Evolutionary conservation across 305 asterid genomes (phyloP), one percentile per base, ranked within the genome.

Genomic region (Fraxinus paxiana): DNA sequence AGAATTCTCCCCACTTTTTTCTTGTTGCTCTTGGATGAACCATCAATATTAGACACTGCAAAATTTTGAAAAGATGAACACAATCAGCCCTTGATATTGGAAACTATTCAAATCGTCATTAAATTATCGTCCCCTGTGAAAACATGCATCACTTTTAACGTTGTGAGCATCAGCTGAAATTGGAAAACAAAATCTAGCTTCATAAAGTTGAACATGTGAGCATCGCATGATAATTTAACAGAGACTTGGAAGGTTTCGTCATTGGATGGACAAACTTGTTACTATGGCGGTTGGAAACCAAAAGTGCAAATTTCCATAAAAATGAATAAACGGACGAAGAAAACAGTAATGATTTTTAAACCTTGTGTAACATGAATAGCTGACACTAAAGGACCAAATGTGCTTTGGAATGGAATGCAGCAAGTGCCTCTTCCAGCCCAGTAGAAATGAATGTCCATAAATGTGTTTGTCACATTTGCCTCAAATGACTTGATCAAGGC

Each of bases 361-460:
- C 95, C 92, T 91, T 84, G 86, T 70, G 88, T 79, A 22, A 89
- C 94, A 59, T 75, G 90, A 72, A 91, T 80, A 31, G 93, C 95
- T 1, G 95, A 92, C 78, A 91, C 86, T 30, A 89, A 63, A 31
- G 95, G 95, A 33, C 97, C 94, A 18, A 71, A 91, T 13, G 91
- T 92, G 89, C 97, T 90, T 77, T 88, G 95, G 70, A 81, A 6
- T n/a, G 95, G 95, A 69, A 91, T 89, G 88, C 95, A 92, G 77
- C 93, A 91, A 34, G 95, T 89, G 61, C 97, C 97, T 84, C 83
- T 92, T 31, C 95, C 95, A 41, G 91, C 91, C 93, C 97, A 88
- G 65, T 77, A 46, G 67, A 90, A 84, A 85, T 92, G 97, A 13
- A 91, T 86, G 80, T 91, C 95, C 76, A 90, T 79, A 77, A 84